Evolutionary conservation across 2,329 filamentous ascomycete species (phyloP).

Genomic region (Ophiocordyceps australis): DNA sequence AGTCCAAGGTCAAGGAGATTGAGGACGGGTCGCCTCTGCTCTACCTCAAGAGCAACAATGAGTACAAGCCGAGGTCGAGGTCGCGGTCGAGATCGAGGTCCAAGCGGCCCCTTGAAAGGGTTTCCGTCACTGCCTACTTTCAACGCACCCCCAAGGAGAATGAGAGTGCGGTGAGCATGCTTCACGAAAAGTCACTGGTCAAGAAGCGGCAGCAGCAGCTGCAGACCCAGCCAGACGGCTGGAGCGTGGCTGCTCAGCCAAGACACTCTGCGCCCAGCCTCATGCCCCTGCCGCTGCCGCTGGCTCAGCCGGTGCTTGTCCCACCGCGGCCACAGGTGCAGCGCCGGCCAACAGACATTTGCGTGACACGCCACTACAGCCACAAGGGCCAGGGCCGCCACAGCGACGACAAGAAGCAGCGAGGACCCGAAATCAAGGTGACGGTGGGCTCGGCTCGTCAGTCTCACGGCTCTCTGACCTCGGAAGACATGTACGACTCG

Average conservation of each 20-base stretch:
- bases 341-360: no score
- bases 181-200: conserved; percentile 5
- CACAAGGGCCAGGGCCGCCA: no score
- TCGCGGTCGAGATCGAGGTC: conserved; percentile 7
- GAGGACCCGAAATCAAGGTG: no score
- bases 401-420: no score
- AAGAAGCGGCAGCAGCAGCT: background rate
- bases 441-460: conserved; percentile 1
- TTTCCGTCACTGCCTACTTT: conserved; percentile 26
- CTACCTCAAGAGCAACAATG: conserved; percentile 4
- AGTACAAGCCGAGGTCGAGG: conserved; percentile 7
- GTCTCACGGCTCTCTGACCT: conserved; percentile 5
- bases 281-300: background rate
- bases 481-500: conserved; percentile 1
- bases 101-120: conserved; percentile 14
- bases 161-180: conserved; percentile 11
- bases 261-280: background rate
- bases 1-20: conserved; percentile 16
- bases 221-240: no score
- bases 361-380: no score
- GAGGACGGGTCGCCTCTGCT: conserved; percentile 3
- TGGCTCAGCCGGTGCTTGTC: background rate
- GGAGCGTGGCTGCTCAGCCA: no score
- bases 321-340: no score
- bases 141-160: conserved; percentile 17